A percentile compares a stretch with the other conserved stretches of the same genome.
Conservation (phyloP, 768 basidiomycete genomes). For the Sporobolomyces phaffii region DNA sequence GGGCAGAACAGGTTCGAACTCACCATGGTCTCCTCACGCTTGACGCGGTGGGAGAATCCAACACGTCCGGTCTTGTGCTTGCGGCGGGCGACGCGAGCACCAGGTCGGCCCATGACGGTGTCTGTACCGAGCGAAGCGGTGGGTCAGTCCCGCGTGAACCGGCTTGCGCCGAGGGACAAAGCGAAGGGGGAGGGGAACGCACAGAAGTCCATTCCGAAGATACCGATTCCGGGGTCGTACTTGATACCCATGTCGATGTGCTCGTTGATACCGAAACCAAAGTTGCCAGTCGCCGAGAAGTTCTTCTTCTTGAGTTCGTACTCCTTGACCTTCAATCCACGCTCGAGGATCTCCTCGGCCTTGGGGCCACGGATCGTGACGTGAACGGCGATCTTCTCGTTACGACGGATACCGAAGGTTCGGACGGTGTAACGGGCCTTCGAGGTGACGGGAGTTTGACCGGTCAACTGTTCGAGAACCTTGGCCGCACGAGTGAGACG, state of each 20-base stretch:
- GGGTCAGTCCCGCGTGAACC: too few relatives aligned
- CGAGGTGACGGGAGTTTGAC: conserved; percentile 97
- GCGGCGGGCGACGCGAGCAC: conserved; percentile 80
- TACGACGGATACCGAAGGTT: conserved; percentile 97
- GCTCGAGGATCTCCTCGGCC: conserved; percentile 98
- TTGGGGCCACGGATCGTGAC: conserved; percentile 95
- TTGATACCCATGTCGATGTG: conserved; percentile 98
- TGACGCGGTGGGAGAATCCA: conserved; percentile 82
- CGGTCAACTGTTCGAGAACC: conserved; percentile 97
- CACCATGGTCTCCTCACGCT: conserved; percentile 68
- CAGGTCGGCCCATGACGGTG: conserved; percentile 88
- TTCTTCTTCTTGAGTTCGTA: conserved; percentile 95
- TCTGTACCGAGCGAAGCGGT: not conserved
- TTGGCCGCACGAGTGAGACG: conserved; percentile 97
- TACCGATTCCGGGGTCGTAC: conserved; percentile 94
- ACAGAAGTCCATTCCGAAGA: conserved; percentile 99
- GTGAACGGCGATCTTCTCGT: conserved; percentile 95
- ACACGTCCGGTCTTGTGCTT: conserved; percentile 81
- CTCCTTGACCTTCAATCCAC: conserved; percentile 99
- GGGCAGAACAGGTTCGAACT: too few relatives aligned
- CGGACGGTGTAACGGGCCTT: conserved; percentile 99
- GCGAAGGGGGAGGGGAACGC: conserved; percentile 41
- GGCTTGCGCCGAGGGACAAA: too few relatives aligned
- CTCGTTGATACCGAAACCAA: conserved; percentile 81
- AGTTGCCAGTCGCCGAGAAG: conserved; percentile 99